A percentile compares a stretch with the other conserved stretches of the same genome.
phyloP scores from a whole-genome alignment of 225 moss, liverwort and hornwort genomes.

The Marchantia polymorpha region DNA sequence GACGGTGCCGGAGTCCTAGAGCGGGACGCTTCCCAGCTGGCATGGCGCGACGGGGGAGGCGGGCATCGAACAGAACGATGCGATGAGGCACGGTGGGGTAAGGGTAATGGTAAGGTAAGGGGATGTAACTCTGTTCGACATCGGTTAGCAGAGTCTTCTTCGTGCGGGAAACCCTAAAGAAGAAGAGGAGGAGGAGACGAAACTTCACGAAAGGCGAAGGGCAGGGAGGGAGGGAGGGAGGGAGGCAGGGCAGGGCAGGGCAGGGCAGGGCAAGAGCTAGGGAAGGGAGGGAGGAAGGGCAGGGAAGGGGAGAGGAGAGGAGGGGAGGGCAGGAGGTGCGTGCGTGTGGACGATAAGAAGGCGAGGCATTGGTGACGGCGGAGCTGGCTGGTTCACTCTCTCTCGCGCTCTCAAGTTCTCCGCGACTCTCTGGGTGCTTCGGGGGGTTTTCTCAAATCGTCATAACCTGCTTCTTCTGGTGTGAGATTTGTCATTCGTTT shows the following conservation, averaged over 20 bases:
- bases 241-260: not conserved
- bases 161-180: not conserved
- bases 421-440: not conserved
- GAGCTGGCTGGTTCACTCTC: slow-evolving; percentile 13
- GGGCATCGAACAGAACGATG: not conserved
- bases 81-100: not conserved
- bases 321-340: slow-evolving; percentile 1
- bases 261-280: not conserved
- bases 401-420: not conserved
- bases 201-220: not conserved
- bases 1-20: not conserved
- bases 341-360: slow-evolving; percentile 23
- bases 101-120: not conserved
- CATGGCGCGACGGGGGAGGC: not conserved
- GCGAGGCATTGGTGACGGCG: slow-evolving; percentile 13
- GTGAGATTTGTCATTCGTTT: not conserved
- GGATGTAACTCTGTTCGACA: not conserved
- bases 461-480: not conserved
- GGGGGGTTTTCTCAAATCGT: not conserved
- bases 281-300: not conserved
- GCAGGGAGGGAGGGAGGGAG: not conserved
- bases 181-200: not conserved
- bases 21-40: not conserved
- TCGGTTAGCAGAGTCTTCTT: not conserved
- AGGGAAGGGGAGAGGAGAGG: not conserved